A percentile compares a stretch with the other conserved stretches of the same genome.
Conservation (phyloP, 257 asterid genomes). For the Solanum appendiculatum region DNA sequence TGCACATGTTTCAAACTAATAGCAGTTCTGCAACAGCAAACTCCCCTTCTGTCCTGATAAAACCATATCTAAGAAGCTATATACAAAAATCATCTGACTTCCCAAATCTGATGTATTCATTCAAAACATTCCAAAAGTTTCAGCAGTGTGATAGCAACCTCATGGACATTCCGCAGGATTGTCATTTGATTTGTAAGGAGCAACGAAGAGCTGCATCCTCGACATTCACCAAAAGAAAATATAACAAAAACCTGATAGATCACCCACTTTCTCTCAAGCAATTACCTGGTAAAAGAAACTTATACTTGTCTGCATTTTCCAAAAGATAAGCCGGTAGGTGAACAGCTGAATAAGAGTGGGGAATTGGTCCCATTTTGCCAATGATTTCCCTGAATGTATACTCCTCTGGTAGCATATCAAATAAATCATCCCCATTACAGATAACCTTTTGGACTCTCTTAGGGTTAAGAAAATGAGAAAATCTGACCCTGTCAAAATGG, state of each 20-base stretch:
- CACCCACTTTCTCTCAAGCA: slow-evolving; percentile 62
- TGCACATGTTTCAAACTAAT: not conserved
- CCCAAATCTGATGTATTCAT: slow-evolving; percentile 4
- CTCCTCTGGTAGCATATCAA: slow-evolving; percentile 91
- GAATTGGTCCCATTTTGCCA: slow-evolving; percentile 77
- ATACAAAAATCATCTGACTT: slow-evolving; percentile 7
- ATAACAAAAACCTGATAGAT: not conserved
- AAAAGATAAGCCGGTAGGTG: slow-evolving; percentile 73
- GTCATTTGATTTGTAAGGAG: slow-evolving; percentile 10
- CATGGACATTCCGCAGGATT: slow-evolving; percentile 17
- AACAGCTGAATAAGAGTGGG: slow-evolving; percentile 72
- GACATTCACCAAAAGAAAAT: slow-evolving; percentile 21
- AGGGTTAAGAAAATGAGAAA: slow-evolving; percentile 53
- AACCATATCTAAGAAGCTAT: slow-evolving; percentile 22
- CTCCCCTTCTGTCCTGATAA: slow-evolving; percentile 1
- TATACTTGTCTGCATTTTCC: slow-evolving; percentile 55
- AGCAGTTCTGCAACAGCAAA: not conserved
- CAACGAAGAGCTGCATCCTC: slow-evolving; percentile 14
- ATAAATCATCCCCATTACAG: slow-evolving; percentile 65
- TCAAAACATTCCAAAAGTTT: slow-evolving; percentile 29
- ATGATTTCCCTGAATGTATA: slow-evolving; percentile 67
- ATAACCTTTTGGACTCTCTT: slow-evolving; percentile 65
- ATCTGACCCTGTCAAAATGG: slow-evolving; percentile 65
- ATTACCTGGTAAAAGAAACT: slow-evolving; percentile 65
- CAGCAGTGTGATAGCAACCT: slow-evolving; percentile 16